A percentile compares a stretch with the other conserved stretches of the same genome.
These are phyloP conservation scores for Gymnopus androsaceus DNA, from an alignment of 1,284 basidiomycete genomes.

Conservation along the genomic window DNA sequence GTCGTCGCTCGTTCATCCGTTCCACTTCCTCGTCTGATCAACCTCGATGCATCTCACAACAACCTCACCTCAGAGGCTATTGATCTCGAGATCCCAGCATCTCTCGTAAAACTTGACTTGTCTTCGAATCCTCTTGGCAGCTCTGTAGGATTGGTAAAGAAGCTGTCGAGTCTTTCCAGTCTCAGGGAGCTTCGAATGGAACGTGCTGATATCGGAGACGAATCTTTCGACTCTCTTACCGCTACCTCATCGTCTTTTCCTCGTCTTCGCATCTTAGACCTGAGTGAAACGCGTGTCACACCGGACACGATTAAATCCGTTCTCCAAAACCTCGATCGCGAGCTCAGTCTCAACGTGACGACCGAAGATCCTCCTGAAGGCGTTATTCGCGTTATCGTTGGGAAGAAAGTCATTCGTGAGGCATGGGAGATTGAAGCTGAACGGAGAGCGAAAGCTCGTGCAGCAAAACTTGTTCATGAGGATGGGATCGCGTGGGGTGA, in stretches of 20 bases:
- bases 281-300: constrained; percentile 63
- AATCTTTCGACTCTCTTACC: constrained; percentile 52
- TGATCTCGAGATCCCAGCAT: constrained; percentile 49
- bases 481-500: constrained; percentile 4
- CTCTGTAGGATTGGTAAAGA: constrained; percentile 42
- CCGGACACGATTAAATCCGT: constrained; percentile 36
- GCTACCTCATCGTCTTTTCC: constrained; percentile 41
- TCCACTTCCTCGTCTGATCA: constrained; percentile 63
- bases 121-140: constrained; percentile 53
- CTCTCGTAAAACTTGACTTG: constrained; percentile 50
- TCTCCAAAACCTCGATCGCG: constrained; percentile 28
- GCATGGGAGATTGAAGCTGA: constrained; percentile 77
- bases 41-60: constrained; percentile 67
- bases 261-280: constrained; percentile 55
- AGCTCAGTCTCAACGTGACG: constrained; percentile 54
- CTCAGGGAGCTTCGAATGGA: constrained; percentile 63
- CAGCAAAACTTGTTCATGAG: constrained; percentile 27
- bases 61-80: constrained; percentile 54
- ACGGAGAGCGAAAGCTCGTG: constrained; percentile 43
- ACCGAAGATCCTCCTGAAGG: constrained; percentile 54
- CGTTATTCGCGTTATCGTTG: constrained; percentile 58
- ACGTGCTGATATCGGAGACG: constrained; percentile 58
- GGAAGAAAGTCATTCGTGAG: constrained; percentile 69
- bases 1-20: constrained; percentile 58
- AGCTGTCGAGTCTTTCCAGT: constrained; percentile 47